These are phyloP conservation scores for Linnemannia elongata DNA, from an alignment of 192 early-diverging fungal genomes.

Conservation along the genomic window DNA sequence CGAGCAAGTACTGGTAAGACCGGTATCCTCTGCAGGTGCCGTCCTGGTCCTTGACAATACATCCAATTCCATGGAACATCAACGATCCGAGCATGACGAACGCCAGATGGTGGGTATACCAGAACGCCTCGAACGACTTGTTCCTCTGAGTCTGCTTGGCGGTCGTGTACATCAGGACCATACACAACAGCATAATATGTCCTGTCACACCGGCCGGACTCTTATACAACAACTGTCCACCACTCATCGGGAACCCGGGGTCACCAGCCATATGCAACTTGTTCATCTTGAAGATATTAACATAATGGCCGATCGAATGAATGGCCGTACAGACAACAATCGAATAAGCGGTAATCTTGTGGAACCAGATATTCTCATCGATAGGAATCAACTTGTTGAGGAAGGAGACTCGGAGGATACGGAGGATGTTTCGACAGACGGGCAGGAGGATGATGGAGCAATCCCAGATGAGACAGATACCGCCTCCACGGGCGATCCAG, in stretches of 20 bases:
- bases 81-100: constrained; percentile 71
- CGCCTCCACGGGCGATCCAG: constrained; percentile 70
- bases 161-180: constrained; percentile 75
- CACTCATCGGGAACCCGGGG: constrained; percentile 21
- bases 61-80: constrained; percentile 76
- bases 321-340: constrained; percentile 72
- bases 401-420: constrained; percentile 65
- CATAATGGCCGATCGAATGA: constrained; percentile 71
- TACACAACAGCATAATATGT: constrained; percentile 72
- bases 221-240: constrained; percentile 43
- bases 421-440: constrained; percentile 76
- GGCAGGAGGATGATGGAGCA: constrained; percentile 68
- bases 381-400: constrained; percentile 76
- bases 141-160: constrained; percentile 71
- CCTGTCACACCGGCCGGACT: constrained; percentile 74
- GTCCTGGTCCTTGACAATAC: constrained; percentile 59
- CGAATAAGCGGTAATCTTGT: constrained; percentile 78
- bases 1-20: constrained; percentile 64
- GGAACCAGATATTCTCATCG: constrained; percentile 83
- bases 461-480: constrained; percentile 68
- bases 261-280: constrained; percentile 10
- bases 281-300: constrained; percentile 65
- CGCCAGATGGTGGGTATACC: constrained; percentile 84
- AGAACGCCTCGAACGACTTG: constrained; percentile 81
- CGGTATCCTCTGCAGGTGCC: constrained; percentile 55